These are phyloP conservation scores for Fraxinus velutina DNA, from an alignment of 305 asterid genomes.

Conservation along the genomic window DNA sequence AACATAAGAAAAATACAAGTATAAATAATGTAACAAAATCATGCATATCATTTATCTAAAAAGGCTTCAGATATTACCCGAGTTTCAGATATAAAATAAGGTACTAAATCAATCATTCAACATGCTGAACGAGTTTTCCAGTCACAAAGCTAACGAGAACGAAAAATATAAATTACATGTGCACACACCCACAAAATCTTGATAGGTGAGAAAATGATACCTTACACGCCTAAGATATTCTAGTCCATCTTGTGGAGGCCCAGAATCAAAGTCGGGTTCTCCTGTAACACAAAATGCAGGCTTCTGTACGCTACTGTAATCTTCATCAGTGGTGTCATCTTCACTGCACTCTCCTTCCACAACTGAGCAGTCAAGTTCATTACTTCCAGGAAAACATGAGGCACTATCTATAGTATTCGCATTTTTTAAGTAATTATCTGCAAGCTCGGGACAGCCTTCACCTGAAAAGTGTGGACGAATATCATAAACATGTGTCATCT, in stretches of 20 bases:
- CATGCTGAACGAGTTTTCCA: not conserved
- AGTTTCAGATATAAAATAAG: not conserved
- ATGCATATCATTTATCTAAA: not conserved
- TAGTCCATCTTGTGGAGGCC: constrained; percentile 90
- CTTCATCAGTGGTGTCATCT: constrained; percentile 71
- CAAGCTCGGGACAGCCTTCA: constrained; percentile 32
- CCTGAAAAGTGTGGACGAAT: constrained; percentile 37
- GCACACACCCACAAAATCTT: not conserved
- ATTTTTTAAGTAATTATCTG: constrained; percentile 28
- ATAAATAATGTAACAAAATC: not conserved
- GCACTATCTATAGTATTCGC: constrained; percentile 31
- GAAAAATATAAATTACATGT: not conserved
- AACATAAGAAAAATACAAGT: not conserved
- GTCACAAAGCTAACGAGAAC: not conserved
- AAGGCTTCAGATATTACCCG: not conserved
- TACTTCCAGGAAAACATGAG: constrained; percentile 27
- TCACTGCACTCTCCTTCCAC: constrained; percentile 45
- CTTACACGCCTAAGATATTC: constrained; percentile 97
- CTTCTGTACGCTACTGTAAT: constrained; percentile 38
- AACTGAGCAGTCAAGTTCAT: constrained; percentile 33
- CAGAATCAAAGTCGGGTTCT: constrained; percentile 89
- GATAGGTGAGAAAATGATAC: constrained; percentile 38
- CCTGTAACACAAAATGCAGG: constrained; percentile 43
- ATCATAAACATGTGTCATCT: not conserved
- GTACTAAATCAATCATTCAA: constrained; percentile 2